A percentile compares a stretch with the other conserved stretches of the same genome.
These are phyloP conservation scores for Spergularia marina DNA, from an alignment of 148 eudicot species.

Conservation along the genomic window DNA sequence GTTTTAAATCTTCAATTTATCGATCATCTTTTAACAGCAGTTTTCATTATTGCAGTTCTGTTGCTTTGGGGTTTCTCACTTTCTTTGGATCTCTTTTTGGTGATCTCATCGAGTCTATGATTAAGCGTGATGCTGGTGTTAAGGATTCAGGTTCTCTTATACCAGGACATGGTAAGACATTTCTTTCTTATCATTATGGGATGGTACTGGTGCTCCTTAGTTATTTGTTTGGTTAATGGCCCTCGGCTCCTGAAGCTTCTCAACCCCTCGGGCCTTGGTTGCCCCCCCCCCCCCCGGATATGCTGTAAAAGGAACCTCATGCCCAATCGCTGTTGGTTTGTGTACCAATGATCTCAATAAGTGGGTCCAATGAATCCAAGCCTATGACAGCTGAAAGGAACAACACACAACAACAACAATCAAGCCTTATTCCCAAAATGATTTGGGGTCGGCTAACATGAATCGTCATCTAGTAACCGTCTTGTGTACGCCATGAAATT, in stretches of 20 bases:
- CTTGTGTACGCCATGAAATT: no score
- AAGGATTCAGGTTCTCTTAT: conserved; percentile 97
- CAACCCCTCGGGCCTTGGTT: background rate
- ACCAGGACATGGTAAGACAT: conserved; percentile 90
- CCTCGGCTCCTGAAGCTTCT: background rate
- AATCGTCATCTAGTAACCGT: no score
- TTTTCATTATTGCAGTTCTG: conserved; percentile 50
- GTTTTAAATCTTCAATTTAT: background rate
- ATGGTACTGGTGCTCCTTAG: background rate
- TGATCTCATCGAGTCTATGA: conserved; percentile 90
- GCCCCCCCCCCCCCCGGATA: no score
- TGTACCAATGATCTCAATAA: background rate
- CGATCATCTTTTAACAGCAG: conserved; percentile 6
- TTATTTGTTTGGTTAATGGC: background rate
- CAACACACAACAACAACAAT: no score
- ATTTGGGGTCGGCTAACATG: no score
- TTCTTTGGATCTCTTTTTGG: conserved; percentile 97
- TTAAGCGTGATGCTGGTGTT: conserved; percentile 98
- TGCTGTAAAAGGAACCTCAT: background rate
- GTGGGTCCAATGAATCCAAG: background rate
- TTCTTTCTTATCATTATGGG: background rate
- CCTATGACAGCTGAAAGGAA: background rate
- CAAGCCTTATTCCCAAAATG: no score
- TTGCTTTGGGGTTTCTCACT: conserved; percentile 73
- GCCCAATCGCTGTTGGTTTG: background rate